Percentiles rank a stretch among this genome's conserved stretches.
These are phyloP conservation scores for Solanum tacnaense DNA, from an alignment of 257 asterid genomes.

Conservation along the genomic window DNA sequence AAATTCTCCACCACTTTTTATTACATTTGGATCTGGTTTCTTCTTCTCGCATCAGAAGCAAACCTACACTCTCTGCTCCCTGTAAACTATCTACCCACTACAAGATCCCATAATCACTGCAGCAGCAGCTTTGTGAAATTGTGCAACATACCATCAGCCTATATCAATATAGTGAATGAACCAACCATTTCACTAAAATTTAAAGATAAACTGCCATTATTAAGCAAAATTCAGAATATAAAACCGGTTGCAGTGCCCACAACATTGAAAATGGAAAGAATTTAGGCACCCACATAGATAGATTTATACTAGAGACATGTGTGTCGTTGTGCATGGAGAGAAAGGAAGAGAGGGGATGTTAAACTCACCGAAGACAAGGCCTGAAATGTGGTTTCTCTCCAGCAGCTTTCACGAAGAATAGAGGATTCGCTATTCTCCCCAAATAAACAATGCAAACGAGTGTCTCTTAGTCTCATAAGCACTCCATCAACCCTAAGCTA, in stretches of 20 bases:
- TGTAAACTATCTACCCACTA: not conserved
- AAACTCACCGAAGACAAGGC: constrained; percentile 52
- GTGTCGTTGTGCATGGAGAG: not conserved
- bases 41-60: not conserved
- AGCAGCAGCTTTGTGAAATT: not conserved
- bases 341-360: not conserved
- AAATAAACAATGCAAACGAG: constrained; percentile 84
- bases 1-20: not conserved
- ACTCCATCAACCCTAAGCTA: constrained; percentile 99
- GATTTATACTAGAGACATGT: not conserved
- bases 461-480: constrained; percentile 93
- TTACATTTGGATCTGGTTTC: not conserved
- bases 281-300: not conserved
- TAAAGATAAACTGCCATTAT: not conserved
- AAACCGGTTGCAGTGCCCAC: not conserved
- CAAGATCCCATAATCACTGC: not conserved
- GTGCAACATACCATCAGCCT: not conserved
- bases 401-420: constrained; percentile 80
- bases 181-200: not conserved
- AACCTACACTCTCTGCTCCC: not conserved
- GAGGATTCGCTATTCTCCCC: constrained; percentile 33
- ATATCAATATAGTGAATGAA: not conserved
- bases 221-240: not conserved
- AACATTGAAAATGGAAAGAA: not conserved
- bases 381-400: constrained; percentile 79